Evolutionary conservation across 108 stramenopile genomes (phyloP).

Genomic region (Skeletonema costatum): DNA sequence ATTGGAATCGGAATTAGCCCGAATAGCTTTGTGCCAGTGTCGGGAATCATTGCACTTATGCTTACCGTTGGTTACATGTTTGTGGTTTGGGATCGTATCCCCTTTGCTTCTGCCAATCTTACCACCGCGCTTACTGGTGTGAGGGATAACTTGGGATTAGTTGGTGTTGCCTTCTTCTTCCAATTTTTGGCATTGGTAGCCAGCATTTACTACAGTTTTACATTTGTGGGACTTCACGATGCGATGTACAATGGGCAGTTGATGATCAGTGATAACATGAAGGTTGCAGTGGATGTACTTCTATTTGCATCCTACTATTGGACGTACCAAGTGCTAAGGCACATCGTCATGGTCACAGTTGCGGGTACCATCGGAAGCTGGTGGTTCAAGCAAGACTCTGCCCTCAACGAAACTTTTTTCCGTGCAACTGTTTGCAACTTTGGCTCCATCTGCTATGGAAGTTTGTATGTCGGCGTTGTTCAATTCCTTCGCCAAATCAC

Average conservation of each 20-base stretch:
- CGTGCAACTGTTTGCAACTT: slow-evolving; percentile 67
- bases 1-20: slow-evolving; percentile 86
- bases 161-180: slow-evolving; percentile 68
- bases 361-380: slow-evolving; percentile 88
- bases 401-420: slow-evolving; percentile 51
- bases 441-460: slow-evolving; percentile 91
- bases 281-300: slow-evolving; percentile 37
- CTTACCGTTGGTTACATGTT: slow-evolving; percentile 77
- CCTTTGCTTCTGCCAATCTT: slow-evolving; percentile 79
- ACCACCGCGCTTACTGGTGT: slow-evolving; percentile 65
- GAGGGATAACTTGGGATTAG: slow-evolving; percentile 61
- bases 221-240: slow-evolving; percentile 78
- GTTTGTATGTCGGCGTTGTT: slow-evolving; percentile 85
- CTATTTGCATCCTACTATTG: slow-evolving; percentile 82
- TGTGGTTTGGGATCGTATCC: slow-evolving; percentile 82
- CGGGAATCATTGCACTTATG: slow-evolving; percentile 78
- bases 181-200: slow-evolving; percentile 71
- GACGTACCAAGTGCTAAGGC: slow-evolving; percentile 82
- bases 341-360: slow-evolving; percentile 86
- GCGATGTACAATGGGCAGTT: slow-evolving; percentile 61
- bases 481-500: slow-evolving; percentile 72
- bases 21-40: slow-evolving; percentile 78
- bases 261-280: slow-evolving; percentile 37
- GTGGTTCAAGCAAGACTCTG: slow-evolving; percentile 74
- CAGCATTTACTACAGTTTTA: slow-evolving; percentile 73